A percentile compares a stretch with the other conserved stretches of the same genome.
Evolutionary conservation across 2,329 filamentous ascomycete species (phyloP).

Genomic region (Paramyrothecium roridum): DNA sequence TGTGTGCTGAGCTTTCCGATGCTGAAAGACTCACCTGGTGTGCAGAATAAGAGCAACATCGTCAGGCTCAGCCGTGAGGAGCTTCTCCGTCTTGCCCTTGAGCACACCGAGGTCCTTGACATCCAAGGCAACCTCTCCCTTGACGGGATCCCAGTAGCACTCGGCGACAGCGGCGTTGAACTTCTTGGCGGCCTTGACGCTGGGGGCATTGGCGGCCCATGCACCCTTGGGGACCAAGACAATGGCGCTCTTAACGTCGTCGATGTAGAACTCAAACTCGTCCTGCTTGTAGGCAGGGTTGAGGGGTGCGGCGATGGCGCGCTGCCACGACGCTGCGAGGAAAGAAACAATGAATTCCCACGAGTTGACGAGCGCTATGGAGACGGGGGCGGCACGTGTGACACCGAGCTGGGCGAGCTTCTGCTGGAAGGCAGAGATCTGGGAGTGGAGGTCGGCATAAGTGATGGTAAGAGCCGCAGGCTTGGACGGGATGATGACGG

Average conservation of each 20-base stretch:
- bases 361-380: constrained; percentile 79
- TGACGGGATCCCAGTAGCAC: constrained; percentile 70
- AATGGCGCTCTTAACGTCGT: constrained; percentile 77
- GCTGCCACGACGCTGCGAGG: constrained; percentile 80
- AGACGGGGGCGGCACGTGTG: constrained; percentile 66
- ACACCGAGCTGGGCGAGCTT: constrained; percentile 77
- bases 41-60: constrained; percentile 81
- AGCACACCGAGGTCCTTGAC: constrained; percentile 74
- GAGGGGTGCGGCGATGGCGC: constrained; percentile 79
- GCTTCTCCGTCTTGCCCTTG: constrained; percentile 35
- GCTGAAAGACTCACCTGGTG: constrained; percentile 48
- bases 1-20: not conserved
- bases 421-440: constrained; percentile 69
- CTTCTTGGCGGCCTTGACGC: constrained; percentile 72
- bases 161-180: constrained; percentile 84
- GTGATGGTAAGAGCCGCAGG: constrained; percentile 61
- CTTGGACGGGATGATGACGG: constrained; percentile 71
- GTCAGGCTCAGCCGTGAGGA: constrained; percentile 59
- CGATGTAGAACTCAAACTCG: constrained; percentile 90
- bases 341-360: constrained; percentile 89
- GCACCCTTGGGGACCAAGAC: constrained; percentile 73
- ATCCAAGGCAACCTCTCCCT: constrained; percentile 68
- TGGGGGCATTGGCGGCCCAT: constrained; percentile 63
- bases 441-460: constrained; percentile 63
- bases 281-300: constrained; percentile 87